phyloP scores from a whole-genome alignment of 495 filamentous ascomycete species.

The Penicillium simplicissimum region DNA sequence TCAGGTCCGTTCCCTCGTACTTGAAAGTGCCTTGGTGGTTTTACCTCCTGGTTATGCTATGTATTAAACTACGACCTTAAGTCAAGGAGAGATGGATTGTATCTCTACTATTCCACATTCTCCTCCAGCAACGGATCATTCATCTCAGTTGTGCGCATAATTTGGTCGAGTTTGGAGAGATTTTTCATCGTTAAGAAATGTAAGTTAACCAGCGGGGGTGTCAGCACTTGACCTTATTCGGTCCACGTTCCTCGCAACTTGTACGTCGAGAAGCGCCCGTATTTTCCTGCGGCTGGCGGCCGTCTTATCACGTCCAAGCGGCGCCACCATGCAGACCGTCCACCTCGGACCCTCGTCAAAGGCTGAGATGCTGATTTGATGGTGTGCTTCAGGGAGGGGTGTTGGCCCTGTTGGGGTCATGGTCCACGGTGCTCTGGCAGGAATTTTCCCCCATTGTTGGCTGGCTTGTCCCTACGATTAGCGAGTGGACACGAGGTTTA shows the following conservation, averaged over 20 bases:
- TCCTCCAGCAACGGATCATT: too few relatives aligned
- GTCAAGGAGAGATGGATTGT: too few relatives aligned
- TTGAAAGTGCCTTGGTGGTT: too few relatives aligned
- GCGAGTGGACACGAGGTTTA: neutral
- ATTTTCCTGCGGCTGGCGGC: constrained; percentile 11
- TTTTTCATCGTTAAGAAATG: neutral
- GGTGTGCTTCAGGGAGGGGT: neutral
- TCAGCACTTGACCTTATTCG: constrained; percentile 24
- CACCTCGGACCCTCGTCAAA: neutral
- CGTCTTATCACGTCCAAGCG: constrained; percentile 18
- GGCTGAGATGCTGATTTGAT: neutral
- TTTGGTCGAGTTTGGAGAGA: too few relatives aligned
- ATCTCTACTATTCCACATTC: too few relatives aligned
- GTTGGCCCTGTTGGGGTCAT: neutral
- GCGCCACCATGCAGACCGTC: constrained; percentile 14
- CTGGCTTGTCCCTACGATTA: neutral
- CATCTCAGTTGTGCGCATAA: too few relatives aligned
- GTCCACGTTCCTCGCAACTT: constrained; percentile 11
- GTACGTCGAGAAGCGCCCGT: constrained; percentile 6
- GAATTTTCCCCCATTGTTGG: neutral
- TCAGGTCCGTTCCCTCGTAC: too few relatives aligned
- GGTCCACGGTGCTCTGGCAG: neutral
- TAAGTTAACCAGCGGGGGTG: neutral
- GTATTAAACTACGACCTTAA: too few relatives aligned
- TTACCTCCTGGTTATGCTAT: too few relatives aligned